Percentiles rank a stretch among this genome's conserved stretches.
Evolutionary conservation across 352 stramenopile species (phyloP).

Genomic region (Phytopythium vexans): DNA sequence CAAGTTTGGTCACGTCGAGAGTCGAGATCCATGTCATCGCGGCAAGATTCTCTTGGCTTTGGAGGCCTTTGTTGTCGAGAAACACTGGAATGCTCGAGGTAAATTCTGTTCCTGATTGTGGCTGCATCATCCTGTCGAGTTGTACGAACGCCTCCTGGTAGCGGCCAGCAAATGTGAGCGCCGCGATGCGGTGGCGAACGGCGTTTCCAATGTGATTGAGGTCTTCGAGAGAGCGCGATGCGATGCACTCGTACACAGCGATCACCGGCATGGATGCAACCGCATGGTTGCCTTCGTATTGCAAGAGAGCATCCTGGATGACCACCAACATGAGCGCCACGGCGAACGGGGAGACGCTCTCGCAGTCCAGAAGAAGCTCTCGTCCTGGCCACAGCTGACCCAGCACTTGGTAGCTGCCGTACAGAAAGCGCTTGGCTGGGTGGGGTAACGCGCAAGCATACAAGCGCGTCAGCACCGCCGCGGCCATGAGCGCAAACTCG

Average conservation of each 20-base stretch:
- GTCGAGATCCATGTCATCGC: constrained; percentile 31
- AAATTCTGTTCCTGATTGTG: too few relatives aligned
- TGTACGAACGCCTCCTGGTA: constrained; percentile 47
- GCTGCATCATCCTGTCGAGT: constrained; percentile 23
- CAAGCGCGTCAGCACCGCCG: constrained; percentile 50
- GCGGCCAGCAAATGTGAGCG: constrained; percentile 45
- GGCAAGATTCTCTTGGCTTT: constrained; percentile 28
- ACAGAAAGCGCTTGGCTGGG: constrained; percentile 52
- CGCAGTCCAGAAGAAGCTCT: constrained; percentile 37
- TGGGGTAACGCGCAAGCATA: constrained; percentile 61
- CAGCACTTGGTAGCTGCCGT: constrained; percentile 49
- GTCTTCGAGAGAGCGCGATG: constrained; percentile 39
- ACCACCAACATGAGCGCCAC: constrained; percentile 37
- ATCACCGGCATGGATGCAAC: constrained; percentile 55
- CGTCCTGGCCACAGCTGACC: constrained; percentile 57
- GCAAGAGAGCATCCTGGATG: constrained; percentile 48
- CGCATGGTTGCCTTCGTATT: constrained; percentile 43
- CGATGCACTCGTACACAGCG: constrained; percentile 46
- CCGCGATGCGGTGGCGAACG: constrained; percentile 40
- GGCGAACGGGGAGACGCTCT: constrained; percentile 33
- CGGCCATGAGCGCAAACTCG: constrained; percentile 67
- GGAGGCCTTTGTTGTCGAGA: constrained; percentile 33
- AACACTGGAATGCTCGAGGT: constrained; percentile 15
- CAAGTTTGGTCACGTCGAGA: constrained; percentile 17
- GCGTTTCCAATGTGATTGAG: constrained; percentile 50